Evolutionary conservation across 257 asterid genomes (phyloP).

Genomic region (Capsicum baccatum): DNA sequence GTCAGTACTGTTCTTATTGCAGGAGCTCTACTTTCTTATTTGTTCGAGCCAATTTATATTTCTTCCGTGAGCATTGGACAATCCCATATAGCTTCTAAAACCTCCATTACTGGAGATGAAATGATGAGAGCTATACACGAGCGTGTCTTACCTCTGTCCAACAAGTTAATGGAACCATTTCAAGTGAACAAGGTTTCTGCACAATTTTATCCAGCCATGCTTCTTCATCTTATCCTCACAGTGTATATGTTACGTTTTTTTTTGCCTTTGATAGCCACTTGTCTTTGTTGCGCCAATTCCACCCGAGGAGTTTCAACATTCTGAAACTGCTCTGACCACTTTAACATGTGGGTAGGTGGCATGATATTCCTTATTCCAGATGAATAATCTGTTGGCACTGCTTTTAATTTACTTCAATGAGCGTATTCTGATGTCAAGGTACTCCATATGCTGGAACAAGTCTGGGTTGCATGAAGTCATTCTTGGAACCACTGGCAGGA

Average conservation of each 20-base stretch:
- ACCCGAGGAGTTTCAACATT: constrained; percentile 82
- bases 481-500: constrained; percentile 96
- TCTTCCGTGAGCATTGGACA: constrained; percentile 74
- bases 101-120: constrained; percentile 38
- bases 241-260: constrained; percentile 9
- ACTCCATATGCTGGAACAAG: constrained; percentile 88
- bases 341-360: constrained; percentile 82
- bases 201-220: constrained; percentile 8
- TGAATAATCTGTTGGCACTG: neutral
- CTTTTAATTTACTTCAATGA: constrained; percentile 29
- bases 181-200: constrained; percentile 67
- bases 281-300: constrained; percentile 73
- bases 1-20: constrained; percentile 32
- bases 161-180: constrained; percentile 63
- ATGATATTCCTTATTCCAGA: neutral
- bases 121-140: constrained; percentile 61
- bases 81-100: constrained; percentile 47
- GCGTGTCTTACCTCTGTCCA: constrained; percentile 62
- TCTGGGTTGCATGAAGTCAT: constrained; percentile 87
- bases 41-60: constrained; percentile 79
- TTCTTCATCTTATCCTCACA: constrained; percentile 26
- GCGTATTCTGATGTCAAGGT: constrained; percentile 49
- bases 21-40: constrained; percentile 88
- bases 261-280: constrained; percentile 56
- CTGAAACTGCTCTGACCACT: constrained; percentile 81